These are phyloP conservation scores for Immersiporthe knoxdaviesiana DNA, from an alignment of 2,329 filamentous ascomycete species.

Conservation along the genomic window DNA sequence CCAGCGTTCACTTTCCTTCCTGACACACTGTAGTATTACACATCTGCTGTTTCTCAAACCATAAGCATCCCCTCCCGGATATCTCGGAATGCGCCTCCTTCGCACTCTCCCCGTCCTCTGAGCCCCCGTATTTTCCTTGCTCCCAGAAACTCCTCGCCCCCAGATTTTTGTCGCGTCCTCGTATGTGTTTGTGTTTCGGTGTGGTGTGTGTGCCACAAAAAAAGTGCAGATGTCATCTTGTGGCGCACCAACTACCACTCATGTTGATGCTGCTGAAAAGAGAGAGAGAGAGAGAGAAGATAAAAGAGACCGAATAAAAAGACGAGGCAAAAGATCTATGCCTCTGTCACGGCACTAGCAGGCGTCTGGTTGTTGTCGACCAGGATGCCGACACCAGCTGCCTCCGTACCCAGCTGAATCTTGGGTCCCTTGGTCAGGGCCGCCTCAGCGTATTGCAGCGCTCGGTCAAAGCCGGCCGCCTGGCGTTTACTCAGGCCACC, in stretches of 20 bases:
- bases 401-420: conserved; percentile 46
- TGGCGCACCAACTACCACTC: too few relatives aligned
- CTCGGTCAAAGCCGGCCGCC: conserved; percentile 45
- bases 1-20: not conserved
- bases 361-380: conserved; percentile 39
- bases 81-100: not conserved
- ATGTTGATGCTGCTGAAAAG: too few relatives aligned
- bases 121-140: not conserved
- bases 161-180: not conserved
- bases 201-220: too few relatives aligned
- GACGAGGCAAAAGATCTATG: not conserved
- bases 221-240: not conserved
- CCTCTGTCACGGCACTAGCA: conserved; percentile 21
- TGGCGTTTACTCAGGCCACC: conserved; percentile 40
- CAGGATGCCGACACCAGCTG: conserved; percentile 46
- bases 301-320: not conserved
- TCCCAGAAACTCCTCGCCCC: not conserved
- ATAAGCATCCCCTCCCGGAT: not conserved
- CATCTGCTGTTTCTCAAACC: not conserved
- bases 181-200: not conserved
- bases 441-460: conserved; percentile 44
- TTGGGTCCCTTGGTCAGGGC: conserved; percentile 44
- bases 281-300: not conserved
- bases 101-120: not conserved
- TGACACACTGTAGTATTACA: too few relatives aligned